A percentile compares a stretch with the other conserved stretches of the same genome.
Evolutionary conservation across 306 rosid species (phyloP).

Genomic region (Castanea mollissima): DNA sequence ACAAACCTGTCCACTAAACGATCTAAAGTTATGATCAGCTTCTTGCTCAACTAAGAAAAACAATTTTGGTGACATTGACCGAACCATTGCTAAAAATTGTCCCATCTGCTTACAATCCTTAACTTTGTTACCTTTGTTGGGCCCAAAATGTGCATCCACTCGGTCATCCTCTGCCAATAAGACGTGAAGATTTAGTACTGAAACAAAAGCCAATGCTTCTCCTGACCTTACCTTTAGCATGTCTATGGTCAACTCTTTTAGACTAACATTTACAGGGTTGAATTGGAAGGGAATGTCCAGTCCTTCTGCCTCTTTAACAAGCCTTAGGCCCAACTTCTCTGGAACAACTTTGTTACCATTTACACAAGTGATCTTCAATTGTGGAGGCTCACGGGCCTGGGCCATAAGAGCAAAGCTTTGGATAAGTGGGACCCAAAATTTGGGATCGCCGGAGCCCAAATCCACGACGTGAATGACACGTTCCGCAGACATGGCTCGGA

Average conservation of each 20-base stretch:
- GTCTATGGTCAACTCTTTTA: slow-evolving; percentile 13
- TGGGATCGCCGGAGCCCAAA: slow-evolving; percentile 11
- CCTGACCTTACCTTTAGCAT: slow-evolving; percentile 3
- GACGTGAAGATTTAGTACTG: slow-evolving; percentile 17
- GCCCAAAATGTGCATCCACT: neutral
- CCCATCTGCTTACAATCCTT: slow-evolving; percentile 13
- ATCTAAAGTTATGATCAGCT: slow-evolving; percentile 12
- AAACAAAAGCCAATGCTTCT: slow-evolving; percentile 9
- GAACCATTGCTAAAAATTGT: slow-evolving; percentile 12
- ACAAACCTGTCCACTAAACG: slow-evolving; percentile 8
- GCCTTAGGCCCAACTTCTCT: slow-evolving; percentile 9
- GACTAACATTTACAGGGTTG: neutral
- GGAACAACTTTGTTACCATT: neutral
- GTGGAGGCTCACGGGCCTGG: neutral
- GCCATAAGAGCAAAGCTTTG: neutral
- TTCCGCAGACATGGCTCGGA: neutral
- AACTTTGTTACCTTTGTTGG: neutral
- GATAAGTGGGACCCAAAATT: slow-evolving; percentile 10
- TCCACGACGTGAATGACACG: slow-evolving; percentile 13
- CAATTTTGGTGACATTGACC: slow-evolving; percentile 25
- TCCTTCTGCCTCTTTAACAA: slow-evolving; percentile 9
- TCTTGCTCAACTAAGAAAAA: slow-evolving; percentile 26
- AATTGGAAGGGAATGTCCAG: slow-evolving; percentile 8
- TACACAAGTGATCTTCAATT: slow-evolving; percentile 19
- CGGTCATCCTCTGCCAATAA: slow-evolving; percentile 10